Base-by-base conservation (phyloP, 441 rosid species). In the Brassica balearica region DNA sequence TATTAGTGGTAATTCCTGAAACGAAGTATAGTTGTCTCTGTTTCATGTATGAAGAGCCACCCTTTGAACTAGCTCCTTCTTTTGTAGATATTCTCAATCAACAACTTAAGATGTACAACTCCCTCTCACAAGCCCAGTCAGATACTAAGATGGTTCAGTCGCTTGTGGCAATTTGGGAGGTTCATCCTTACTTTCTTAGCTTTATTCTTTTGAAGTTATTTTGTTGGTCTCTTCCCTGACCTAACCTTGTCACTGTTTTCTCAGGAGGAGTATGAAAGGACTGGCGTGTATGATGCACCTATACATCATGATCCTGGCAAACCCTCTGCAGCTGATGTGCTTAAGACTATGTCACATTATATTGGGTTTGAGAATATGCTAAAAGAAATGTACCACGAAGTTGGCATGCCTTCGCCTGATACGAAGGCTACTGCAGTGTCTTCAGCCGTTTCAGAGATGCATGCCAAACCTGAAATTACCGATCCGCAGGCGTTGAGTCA, bases 81-180 rank as follows among this genome's bases (percentile, higher is more conserved):
- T 82, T 76, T 76, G 82, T 89, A 96, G 99, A 90, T 74, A 90
- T 96, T 83, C 82, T 92, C 34, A 96, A 94, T 82, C 97, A 88
- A 76, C 91, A 91, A 58, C 82, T 80, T 46, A 93, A 86, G 76
- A 78, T 80, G 65, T 91, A 81, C 84, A 81, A 85, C 68, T 85
- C 98, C 65, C 92, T 94, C 78, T 92, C 99, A 2, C 98, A 91
- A 85, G 83, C 89, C 74, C 72, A 77, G 60, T 81, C 89, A 15
- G 98, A 92, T 81, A 88, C 84, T 69, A 94, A 88, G 83, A 90
- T 96, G 98, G 99, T 96, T 79, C 99, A 92, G 79, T 96, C 98
- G 11, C 98, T 96, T 22, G 81, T 94, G 84, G 97, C 99, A 48
- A 92, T 96, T 74, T 96, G 99, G 98, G 96, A 96, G 99, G 99